Conservation (phyloP, 163 green algal genomes). For the Chlorella variabilis region DNA sequence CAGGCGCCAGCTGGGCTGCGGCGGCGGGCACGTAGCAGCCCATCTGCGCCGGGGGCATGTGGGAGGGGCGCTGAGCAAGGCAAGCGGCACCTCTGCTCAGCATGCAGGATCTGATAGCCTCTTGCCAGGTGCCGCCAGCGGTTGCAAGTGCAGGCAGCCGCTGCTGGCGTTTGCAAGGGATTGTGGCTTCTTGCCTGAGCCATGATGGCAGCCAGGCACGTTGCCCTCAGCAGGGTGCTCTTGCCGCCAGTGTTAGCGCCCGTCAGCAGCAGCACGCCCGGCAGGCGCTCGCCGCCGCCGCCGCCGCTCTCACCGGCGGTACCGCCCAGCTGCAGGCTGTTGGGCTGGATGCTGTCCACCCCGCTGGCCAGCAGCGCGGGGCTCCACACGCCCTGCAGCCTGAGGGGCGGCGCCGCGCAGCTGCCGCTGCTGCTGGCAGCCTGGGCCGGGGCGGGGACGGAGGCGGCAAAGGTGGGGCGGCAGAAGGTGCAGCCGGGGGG, state of each 20-base stretch:
- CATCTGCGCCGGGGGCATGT: too few relatives aligned
- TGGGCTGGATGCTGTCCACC: conserved; percentile 45
- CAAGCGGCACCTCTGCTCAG: too few relatives aligned
- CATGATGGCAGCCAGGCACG: conserved; percentile 62
- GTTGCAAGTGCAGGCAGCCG: too few relatives aligned
- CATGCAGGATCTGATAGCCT: too few relatives aligned
- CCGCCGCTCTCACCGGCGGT: too few relatives aligned
- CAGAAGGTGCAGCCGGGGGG: conserved; percentile 57
- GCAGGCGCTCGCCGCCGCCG: too few relatives aligned
- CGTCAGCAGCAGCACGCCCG: conserved; percentile 59
- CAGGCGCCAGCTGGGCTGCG: conserved; percentile 58
- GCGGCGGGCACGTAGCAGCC: conserved; percentile 77
- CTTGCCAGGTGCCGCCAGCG: too few relatives aligned
- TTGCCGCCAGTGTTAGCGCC: conserved; percentile 91
- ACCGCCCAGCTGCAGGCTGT: conserved; percentile 62
- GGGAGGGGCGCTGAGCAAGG: neutral
- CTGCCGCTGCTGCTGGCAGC: neutral
- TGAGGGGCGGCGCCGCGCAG: neutral
- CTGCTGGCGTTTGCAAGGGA: too few relatives aligned
- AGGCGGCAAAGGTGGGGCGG: conserved; percentile 45
- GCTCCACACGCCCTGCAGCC: conserved; percentile 54
- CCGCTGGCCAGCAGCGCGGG: conserved; percentile 50
- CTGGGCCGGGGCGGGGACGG: neutral
- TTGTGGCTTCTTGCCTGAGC: conserved; percentile 59
- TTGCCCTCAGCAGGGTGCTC: conserved; percentile 71